Conservation (phyloP, 345 rosid genomes). For the Populus ilicifolia region DNA sequence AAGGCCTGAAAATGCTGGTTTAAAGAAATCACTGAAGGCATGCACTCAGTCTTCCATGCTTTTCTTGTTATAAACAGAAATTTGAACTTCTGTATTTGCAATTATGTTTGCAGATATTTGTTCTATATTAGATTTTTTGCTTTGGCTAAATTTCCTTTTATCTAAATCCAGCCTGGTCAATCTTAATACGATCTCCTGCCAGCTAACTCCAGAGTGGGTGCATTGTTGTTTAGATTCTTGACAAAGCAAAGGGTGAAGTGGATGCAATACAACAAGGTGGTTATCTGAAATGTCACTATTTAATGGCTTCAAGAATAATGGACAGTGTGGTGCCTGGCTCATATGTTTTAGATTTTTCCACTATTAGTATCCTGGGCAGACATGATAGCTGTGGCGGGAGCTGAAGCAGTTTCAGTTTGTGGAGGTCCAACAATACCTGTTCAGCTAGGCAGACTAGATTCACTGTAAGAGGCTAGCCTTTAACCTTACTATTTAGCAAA, state of each 20-base stretch:
- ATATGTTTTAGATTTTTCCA: constrained; percentile 21
- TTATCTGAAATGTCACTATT: constrained; percentile 12
- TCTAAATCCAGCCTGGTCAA: constrained; percentile 13
- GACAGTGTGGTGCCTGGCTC: constrained; percentile 16
- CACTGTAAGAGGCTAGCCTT: constrained; percentile 42
- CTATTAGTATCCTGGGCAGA: constrained; percentile 93
- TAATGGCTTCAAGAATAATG: constrained; percentile 10
- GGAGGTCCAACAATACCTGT: constrained; percentile 85
- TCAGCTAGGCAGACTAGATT: constrained; percentile 70
- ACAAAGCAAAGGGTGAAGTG: constrained; percentile 69
- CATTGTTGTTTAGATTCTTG: constrained; percentile 58
- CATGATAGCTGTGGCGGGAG: constrained; percentile 83
- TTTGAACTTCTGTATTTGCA: background rate
- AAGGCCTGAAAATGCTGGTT: constrained; percentile 88
- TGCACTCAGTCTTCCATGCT: constrained; percentile 4
- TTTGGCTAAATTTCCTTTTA: background rate
- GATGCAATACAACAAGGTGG: constrained; percentile 67
- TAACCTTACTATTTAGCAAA: background rate
- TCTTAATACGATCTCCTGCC: constrained; percentile 10
- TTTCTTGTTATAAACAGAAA: background rate
- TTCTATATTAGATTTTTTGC: constrained; percentile 1
- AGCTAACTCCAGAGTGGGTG: constrained; percentile 37
- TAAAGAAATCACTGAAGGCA: constrained; percentile 76
- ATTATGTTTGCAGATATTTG: background rate
- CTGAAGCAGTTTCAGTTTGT: constrained; percentile 83